Base-by-base conservation (phyloP, 192 early-diverging fungal species). In the Gaertneriomyces semiglobifer region DNA sequence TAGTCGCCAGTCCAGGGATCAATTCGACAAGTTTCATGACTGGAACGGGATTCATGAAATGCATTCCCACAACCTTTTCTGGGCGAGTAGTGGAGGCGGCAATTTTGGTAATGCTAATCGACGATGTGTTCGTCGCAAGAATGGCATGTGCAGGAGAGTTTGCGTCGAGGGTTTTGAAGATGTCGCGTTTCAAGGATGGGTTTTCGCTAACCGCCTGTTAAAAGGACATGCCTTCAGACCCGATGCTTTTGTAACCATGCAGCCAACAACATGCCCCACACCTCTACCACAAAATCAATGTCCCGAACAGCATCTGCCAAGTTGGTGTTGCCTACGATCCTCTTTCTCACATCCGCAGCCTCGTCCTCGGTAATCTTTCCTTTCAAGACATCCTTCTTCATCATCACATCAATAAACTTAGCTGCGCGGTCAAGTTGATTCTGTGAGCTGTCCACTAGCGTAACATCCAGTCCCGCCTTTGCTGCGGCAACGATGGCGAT, bases 21-120 rank as follows among this genome's bases (percentile, higher is more conserved):
- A 98, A 88, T 74, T 98, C 94, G 3, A 96, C 93, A 19, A 96
- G 80, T 77, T 92, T 90, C 95, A 98, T 98, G 47, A 98, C 91
- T 5, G 93, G 93, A 7, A 96, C 93, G 12, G 82, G 82, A 79
- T 98, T 98, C 96, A 98, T 98, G 76, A 98, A 98, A 68, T 98
- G 96, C 96, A 98, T 98, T 38, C 96, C 96, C 77, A 98, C 92
- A 45, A 96, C 93, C 66, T 88, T 78, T 40, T 91, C 88, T 10
- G 91, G 79, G 6, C 86, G 79, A 58, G 80, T 86, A 14, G 93
- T 93, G n/a, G 94, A 83, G 39, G 93, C 88, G 8, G 92, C 96
- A 70, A 98, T 95, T 80, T 93, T 95, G 66, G 96, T 98, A 65
- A 98, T 96, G 60, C 88, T 88, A 67, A 98, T 97, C 44, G 90